A percentile compares a stretch with the other conserved stretches of the same genome.
Evolutionary conservation across 2,329 filamentous ascomycete species (phyloP).

Genomic region (Fusarium denticulatum): DNA sequence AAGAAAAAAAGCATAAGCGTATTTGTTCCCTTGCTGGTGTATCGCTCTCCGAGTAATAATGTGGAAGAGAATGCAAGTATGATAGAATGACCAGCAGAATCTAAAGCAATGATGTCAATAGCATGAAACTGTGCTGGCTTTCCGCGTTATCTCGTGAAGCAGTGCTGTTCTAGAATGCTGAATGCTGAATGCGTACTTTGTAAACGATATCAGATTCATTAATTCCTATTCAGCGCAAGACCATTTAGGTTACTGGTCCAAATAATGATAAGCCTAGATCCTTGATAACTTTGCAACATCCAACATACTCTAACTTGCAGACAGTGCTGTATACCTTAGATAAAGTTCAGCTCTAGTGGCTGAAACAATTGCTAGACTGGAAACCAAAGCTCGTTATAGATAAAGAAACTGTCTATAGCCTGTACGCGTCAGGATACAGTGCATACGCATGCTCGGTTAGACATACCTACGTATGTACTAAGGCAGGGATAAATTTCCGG

Average conservation of each 20-base stretch:
- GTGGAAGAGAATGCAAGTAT: not conserved
- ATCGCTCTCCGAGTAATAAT: not conserved
- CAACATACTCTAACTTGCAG: not conserved
- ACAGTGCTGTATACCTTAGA: not conserved
- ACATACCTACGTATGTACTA: not conserved
- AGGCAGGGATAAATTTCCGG: not conserved
- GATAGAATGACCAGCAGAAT: not conserved
- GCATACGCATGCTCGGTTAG: constrained; percentile 7
- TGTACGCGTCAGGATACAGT: not conserved
- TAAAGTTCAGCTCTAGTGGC: not conserved
- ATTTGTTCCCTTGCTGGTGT: not conserved
- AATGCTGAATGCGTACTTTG: not conserved
- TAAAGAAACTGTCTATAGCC: not conserved
- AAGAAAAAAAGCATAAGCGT: not conserved
- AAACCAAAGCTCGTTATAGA: constrained; percentile 10
- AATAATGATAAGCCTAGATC: not conserved
- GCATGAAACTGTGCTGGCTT: not conserved
- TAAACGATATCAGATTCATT: not conserved
- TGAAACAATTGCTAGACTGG: not conserved
- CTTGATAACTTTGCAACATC: not conserved
- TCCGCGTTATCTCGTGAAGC: not conserved
- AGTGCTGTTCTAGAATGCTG: not conserved
- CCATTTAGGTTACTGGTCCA: not conserved
- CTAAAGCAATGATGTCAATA: not conserved
- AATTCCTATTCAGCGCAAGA: not conserved